Percentiles rank a stretch among this genome's conserved stretches.
Evolutionary conservation across 2,329 filamentous ascomycete genomes (phyloP).

Genomic region (Coniochaeta prunicola): DNA sequence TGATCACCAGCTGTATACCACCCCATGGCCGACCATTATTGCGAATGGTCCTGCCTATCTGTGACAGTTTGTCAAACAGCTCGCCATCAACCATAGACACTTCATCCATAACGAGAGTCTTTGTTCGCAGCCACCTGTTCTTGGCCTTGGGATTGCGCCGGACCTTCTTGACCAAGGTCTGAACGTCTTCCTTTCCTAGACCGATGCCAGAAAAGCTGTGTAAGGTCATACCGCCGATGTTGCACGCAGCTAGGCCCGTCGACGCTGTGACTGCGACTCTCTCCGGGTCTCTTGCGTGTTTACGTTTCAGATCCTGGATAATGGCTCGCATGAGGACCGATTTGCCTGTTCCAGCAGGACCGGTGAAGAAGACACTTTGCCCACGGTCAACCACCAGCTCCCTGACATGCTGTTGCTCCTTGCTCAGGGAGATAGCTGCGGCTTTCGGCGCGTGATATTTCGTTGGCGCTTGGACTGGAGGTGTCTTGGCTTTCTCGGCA

Average conservation of each 20-base stretch:
- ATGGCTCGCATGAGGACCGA: conserved; percentile 92
- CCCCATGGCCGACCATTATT: conserved; percentile 93
- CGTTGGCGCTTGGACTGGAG: conserved; percentile 37
- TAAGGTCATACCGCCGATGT: conserved; percentile 90
- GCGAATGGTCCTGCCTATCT: conserved; percentile 75
- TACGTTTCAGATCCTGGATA: conserved; percentile 71
- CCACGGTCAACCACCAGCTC: conserved; percentile 72
- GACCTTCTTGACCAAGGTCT: conserved; percentile 82
- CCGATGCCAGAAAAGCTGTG: conserved; percentile 97
- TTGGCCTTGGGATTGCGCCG: conserved; percentile 82
- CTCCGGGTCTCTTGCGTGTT: conserved; percentile 70
- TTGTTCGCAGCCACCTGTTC: conserved; percentile 81
- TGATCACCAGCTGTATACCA: conserved; percentile 91
- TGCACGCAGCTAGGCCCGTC: conserved; percentile 91
- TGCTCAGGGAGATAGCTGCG: conserved; percentile 64
- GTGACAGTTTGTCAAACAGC: conserved; percentile 90
- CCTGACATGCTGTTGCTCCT: conserved; percentile 79
- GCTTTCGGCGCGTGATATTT: conserved; percentile 29
- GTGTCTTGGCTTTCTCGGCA: conserved; percentile 31
- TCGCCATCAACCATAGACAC: conserved; percentile 98
- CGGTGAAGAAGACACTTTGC: conserved; percentile 95
- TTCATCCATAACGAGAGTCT: conserved; percentile 85
- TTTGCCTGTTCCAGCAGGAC: conserved; percentile 93
- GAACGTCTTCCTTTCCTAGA: conserved; percentile 80
- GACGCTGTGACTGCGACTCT: conserved; percentile 90